These are phyloP conservation scores for Persicaria maculosa DNA, from an alignment of 148 eudicot species.

Conservation along the genomic window DNA sequence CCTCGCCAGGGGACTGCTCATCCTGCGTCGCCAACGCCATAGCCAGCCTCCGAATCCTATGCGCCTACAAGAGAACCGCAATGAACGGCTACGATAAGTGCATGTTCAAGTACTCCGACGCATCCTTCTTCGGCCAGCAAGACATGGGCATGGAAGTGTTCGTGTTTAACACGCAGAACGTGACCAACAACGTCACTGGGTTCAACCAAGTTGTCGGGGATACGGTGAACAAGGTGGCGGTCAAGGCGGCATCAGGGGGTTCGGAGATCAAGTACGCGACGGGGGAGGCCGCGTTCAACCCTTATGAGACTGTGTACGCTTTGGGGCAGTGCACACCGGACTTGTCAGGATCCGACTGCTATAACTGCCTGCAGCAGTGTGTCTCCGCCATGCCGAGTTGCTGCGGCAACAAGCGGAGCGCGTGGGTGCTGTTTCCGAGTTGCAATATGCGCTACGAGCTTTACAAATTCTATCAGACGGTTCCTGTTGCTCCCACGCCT, in stretches of 20 bases:
- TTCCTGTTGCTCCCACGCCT: neutral
- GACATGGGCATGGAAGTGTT: neutral
- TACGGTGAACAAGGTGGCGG: neutral
- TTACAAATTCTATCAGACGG: constrained; percentile 11
- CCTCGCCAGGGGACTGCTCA: neutral
- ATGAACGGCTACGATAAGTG: neutral
- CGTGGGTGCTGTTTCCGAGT: constrained; percentile 24
- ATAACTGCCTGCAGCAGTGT: constrained; percentile 23
- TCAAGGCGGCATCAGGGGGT: constrained; percentile 15
- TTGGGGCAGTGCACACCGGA: constrained; percentile 49
- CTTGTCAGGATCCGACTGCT: constrained; percentile 30
- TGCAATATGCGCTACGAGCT: constrained; percentile 32
- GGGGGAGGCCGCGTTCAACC: constrained; percentile 1
- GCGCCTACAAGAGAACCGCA: neutral
- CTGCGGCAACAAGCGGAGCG: constrained; percentile 17
- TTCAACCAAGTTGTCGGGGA: neutral
- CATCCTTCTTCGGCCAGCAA: neutral
- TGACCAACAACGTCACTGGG: neutral
- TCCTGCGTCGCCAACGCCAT: neutral
- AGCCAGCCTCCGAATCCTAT: neutral
- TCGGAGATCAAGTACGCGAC: constrained; percentile 19
- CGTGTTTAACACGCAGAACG: neutral
- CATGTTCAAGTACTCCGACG: neutral
- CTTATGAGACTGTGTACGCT: constrained; percentile 14
- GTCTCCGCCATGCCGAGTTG: constrained; percentile 16